Percentiles rank a stretch among this genome's conserved stretches.
Evolutionary conservation across 768 basidiomycete species (phyloP).

Genomic region (button mushroom (Agaricus bisporus)): DNA sequence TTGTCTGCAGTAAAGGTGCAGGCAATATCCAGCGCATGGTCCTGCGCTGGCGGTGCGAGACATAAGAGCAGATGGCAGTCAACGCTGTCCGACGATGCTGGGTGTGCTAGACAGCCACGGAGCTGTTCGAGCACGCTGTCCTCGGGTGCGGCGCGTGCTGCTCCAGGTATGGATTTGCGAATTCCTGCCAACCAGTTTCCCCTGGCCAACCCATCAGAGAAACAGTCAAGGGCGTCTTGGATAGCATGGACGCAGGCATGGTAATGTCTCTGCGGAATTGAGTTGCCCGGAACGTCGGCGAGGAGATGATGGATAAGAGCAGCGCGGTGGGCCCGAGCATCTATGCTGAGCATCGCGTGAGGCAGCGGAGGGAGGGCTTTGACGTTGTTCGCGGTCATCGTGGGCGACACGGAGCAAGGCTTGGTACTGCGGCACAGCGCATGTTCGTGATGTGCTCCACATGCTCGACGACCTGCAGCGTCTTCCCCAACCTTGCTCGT

Average conservation of each 20-base stretch:
- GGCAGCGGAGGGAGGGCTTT: conserved; percentile 35
- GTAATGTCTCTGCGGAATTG: conserved; percentile 10
- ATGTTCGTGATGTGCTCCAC: background rate
- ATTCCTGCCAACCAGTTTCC: conserved; percentile 45
- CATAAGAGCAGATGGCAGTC: conserved; percentile 48
- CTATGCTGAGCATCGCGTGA: conserved; percentile 25
- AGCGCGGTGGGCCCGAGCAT: conserved; percentile 34
- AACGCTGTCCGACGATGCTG: conserved; percentile 7
- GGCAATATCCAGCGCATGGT: conserved; percentile 28
- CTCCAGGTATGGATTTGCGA: conserved; percentile 16
- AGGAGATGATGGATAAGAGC: conserved; percentile 36
- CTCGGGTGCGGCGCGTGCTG: conserved; percentile 18
- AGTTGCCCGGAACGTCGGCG: conserved; percentile 27
- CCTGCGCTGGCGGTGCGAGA: conserved; percentile 34
- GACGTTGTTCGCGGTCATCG: conserved; percentile 19
- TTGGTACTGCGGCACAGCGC: too few species aligned
- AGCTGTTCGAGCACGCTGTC: conserved; percentile 18
- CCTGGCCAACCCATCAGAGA: conserved; percentile 31
- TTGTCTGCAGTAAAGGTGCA: conserved; percentile 39
- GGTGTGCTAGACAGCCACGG: background rate
- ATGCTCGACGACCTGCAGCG: background rate
- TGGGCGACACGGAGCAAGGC: too few species aligned
- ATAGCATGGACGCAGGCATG: conserved; percentile 40
- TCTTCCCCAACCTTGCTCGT: background rate
- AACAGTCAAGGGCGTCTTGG: conserved; percentile 41